Conservation (phyloP, 495 filamentous ascomycete genomes). For the Amorphotheca resinae region DNA sequence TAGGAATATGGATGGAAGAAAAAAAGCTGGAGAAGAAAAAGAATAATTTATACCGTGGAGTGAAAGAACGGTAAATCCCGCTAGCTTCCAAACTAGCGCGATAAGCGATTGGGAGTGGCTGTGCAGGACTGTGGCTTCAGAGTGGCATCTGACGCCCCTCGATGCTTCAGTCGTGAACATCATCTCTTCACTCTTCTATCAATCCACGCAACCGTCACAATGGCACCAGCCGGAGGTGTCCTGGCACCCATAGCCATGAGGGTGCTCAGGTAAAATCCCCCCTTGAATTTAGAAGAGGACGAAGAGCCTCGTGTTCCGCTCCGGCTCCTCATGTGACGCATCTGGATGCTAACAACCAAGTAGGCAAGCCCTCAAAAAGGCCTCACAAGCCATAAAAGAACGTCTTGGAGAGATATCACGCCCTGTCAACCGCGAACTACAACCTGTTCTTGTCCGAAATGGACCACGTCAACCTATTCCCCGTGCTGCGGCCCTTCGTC, state of each 20-base stretch:
- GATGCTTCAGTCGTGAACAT: background rate
- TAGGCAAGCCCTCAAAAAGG: conserved; percentile 51
- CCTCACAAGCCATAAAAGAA: conserved; percentile 46
- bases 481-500: conserved; percentile 56
- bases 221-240: conserved; percentile 61
- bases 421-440: conserved; percentile 33
- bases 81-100: background rate
- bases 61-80: too few species aligned
- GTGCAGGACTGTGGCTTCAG: background rate
- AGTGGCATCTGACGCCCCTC: too few species aligned
- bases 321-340: background rate
- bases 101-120: background rate
- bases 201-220: conserved; percentile 25
- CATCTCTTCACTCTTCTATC: background rate
- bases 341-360: conserved; percentile 4
- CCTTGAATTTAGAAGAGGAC: background rate
- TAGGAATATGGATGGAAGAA: too few species aligned
- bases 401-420: conserved; percentile 45
- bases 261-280: conserved; percentile 40
- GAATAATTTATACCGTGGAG: too few species aligned
- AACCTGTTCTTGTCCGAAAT: conserved; percentile 37
- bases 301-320: background rate
- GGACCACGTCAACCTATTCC: conserved; percentile 57
- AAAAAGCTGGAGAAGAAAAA: too few species aligned
- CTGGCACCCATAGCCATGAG: conserved; percentile 60